Percentiles rank a stretch among this genome's conserved stretches.
Evolutionary conservation across 2,329 filamentous ascomycete genomes (phyloP).

Genomic region (Fusarium papillatum): DNA sequence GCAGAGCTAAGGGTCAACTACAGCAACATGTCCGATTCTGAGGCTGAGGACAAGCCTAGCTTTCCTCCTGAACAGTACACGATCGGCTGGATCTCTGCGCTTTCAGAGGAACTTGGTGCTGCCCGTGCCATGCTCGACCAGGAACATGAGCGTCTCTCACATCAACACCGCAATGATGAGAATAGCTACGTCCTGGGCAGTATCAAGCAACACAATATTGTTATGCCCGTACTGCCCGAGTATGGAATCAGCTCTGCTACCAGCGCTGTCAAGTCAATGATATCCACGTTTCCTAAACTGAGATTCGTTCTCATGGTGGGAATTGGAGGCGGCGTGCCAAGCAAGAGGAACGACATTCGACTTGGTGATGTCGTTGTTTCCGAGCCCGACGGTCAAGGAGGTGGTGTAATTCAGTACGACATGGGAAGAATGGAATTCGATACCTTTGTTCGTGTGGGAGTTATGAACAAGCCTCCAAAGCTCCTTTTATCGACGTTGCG

Average conservation of each 20-base stretch:
- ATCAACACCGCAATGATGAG: neutral
- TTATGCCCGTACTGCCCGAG: neutral
- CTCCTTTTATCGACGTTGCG: neutral
- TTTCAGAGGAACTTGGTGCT: neutral
- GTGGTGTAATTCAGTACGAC: neutral
- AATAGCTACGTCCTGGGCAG: neutral
- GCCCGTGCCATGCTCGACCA: neutral
- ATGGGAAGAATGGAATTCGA: neutral
- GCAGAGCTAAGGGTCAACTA: too few species aligned
- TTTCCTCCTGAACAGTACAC: neutral
- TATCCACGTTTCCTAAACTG: conserved; percentile 7
- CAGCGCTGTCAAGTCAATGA: neutral
- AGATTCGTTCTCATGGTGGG: conserved; percentile 17
- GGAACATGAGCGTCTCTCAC: neutral
- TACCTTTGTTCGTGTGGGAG: neutral
- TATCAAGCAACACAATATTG: neutral
- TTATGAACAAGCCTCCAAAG: neutral
- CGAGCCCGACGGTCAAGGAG: neutral
- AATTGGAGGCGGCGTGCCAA: conserved; percentile 12
- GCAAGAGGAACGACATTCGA: neutral
- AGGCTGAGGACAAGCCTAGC: neutral
- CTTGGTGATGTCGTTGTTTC: neutral
- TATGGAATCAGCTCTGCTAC: neutral
- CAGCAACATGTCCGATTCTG: neutral
- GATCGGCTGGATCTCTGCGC: neutral